These are phyloP conservation scores for Septoria petroselini DNA, from an alignment of 2,329 filamentous ascomycete genomes.

Conservation along the genomic window DNA sequence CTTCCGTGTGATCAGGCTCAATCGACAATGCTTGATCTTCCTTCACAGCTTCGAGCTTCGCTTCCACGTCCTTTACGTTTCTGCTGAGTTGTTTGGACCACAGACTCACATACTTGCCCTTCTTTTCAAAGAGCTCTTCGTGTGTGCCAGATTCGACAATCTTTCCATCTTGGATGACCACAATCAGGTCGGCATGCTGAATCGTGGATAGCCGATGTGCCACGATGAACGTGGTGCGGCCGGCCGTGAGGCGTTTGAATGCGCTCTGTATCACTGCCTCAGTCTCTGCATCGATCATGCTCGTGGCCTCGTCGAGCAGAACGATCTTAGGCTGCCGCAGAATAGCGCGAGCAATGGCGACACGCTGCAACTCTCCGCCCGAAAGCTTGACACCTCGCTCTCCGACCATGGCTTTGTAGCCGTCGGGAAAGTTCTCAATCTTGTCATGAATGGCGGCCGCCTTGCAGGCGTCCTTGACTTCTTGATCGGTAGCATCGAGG, in stretches of 20 bases:
- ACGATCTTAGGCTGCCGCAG: conserved; percentile 64
- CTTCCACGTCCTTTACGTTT: conserved; percentile 25
- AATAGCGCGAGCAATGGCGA: conserved; percentile 71
- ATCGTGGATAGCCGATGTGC: conserved; percentile 74
- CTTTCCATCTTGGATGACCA: conserved; percentile 69
- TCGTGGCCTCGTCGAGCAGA: conserved; percentile 74
- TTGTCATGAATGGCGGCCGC: conserved; percentile 64
- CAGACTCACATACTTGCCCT: conserved; percentile 36
- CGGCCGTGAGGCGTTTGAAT: conserved; percentile 58
- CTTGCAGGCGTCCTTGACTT: conserved; percentile 59
- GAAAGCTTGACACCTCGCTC: conserved; percentile 75
- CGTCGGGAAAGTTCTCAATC: conserved; percentile 59
- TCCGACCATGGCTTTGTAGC: conserved; percentile 71
- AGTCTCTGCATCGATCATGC: conserved; percentile 58
- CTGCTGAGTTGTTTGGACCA: conserved; percentile 38
- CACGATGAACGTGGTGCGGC: conserved; percentile 71
- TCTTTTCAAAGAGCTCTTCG: conserved; percentile 58
- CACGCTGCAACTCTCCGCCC: conserved; percentile 80
- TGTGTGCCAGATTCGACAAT: conserved; percentile 75
- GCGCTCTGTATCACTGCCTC: conserved; percentile 56
- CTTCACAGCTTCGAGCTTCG: conserved; percentile 18
- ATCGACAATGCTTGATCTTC: conserved; percentile 19
- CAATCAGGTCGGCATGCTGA: conserved; percentile 72
- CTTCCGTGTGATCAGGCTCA: neutral
- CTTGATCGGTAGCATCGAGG: conserved; percentile 58